Evolutionary conservation across 2,329 filamentous ascomycete genomes (phyloP).

Genomic region (Diaporthe nobilis): DNA sequence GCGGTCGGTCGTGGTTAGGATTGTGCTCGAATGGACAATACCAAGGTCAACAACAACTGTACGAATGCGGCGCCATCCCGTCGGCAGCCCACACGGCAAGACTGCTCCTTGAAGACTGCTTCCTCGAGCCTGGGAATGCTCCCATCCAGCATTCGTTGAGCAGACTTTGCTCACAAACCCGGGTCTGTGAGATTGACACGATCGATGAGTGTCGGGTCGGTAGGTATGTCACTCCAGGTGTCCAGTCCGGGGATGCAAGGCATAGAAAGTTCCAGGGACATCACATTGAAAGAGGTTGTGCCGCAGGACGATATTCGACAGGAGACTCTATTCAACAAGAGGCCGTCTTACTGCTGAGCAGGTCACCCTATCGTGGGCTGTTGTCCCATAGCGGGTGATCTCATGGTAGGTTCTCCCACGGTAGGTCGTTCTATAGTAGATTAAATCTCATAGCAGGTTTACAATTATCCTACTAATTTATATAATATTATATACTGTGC

Average conservation of each 20-base stretch:
- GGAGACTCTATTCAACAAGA: not conserved
- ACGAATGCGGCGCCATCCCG: slow-evolving; percentile 22
- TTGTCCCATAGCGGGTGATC: not conserved
- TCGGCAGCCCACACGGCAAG: not conserved
- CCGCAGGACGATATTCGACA: not conserved
- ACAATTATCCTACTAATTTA: not conserved
- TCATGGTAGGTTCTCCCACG: not conserved
- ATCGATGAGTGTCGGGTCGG: not conserved
- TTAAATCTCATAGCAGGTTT: not conserved
- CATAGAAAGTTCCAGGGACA: not conserved
- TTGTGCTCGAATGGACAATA: slow-evolving; percentile 26
- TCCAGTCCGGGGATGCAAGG: not conserved
- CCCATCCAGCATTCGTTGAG: not conserved
- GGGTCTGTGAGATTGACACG: not conserved
- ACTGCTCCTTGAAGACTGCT: not conserved
- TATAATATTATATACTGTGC: too few relatives aligned
- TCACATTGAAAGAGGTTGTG: not conserved
- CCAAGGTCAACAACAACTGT: not conserved
- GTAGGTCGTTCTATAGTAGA: not conserved
- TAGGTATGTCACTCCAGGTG: not conserved
- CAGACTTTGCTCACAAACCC: not conserved
- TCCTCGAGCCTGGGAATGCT: too few relatives aligned
- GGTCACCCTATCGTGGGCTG: not conserved
- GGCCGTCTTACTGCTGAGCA: not conserved
- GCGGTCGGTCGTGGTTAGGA: not conserved